Evolutionary conservation across 2,329 filamentous ascomycete genomes (phyloP).

Genomic region (Zymoseptoria passerinii): DNA sequence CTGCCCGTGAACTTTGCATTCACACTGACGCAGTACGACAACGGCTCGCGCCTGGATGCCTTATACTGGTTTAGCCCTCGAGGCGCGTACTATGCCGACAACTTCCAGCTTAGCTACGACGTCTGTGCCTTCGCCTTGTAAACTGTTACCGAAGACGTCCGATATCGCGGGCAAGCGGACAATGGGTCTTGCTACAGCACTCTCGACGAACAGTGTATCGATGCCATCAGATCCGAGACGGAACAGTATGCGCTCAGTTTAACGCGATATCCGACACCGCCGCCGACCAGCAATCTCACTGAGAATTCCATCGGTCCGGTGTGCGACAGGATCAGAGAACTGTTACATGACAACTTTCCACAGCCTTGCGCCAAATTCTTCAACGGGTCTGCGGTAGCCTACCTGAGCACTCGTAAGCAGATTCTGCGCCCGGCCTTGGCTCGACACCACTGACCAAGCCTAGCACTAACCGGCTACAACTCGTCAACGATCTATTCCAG

Average conservation of each 20-base stretch:
- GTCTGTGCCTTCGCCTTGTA: constrained; percentile 6
- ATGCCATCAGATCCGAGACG: too few relatives aligned
- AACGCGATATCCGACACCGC: too few relatives aligned
- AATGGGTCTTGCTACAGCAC: constrained; percentile 7
- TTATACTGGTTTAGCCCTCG: constrained; percentile 4
- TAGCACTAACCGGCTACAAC: constrained; percentile 6
- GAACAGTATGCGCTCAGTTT: too few relatives aligned
- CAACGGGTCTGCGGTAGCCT: too few relatives aligned
- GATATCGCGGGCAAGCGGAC: constrained; percentile 4
- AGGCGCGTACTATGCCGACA: constrained; percentile 9
- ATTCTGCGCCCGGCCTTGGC: background rate
- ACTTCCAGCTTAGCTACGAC: constrained; percentile 7
- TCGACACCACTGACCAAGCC: constrained; percentile 2
- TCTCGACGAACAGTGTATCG: background rate
- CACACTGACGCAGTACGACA: constrained; percentile 2
- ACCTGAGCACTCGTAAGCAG: constrained; percentile 4
- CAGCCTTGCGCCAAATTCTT: too few relatives aligned
- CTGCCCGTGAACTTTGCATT: constrained; percentile 1
- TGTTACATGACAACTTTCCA: too few relatives aligned
- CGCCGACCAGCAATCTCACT: too few relatives aligned
- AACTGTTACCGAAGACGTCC: constrained; percentile 1
- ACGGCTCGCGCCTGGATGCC: background rate
- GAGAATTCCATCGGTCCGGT: too few relatives aligned
- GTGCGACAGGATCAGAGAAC: too few relatives aligned
- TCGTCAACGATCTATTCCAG: constrained; percentile 2